Conservation (phyloP, 2,329 filamentous ascomycete genomes). For the Fusarium stilboides region DNA sequence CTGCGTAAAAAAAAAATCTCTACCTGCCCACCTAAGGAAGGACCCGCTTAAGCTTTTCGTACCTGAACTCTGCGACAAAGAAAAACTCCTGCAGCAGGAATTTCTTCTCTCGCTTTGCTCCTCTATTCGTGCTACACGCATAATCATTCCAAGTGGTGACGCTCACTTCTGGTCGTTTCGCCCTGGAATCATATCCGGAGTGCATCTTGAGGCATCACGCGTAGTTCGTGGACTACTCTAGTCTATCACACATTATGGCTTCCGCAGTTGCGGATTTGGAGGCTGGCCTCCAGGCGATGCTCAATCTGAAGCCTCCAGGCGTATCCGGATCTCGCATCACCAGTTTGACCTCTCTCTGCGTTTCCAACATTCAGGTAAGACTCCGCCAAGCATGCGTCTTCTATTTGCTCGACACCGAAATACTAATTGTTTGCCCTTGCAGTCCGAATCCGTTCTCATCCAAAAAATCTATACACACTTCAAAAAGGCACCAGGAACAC, state of each 20-base stretch:
- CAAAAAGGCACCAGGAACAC: constrained; percentile 92
- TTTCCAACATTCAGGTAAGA: constrained; percentile 88
- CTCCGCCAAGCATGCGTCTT: constrained; percentile 6
- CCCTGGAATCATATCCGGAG: constrained; percentile 27
- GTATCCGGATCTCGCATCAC: constrained; percentile 94
- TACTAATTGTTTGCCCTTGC: constrained; percentile 46
- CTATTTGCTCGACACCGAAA: constrained; percentile 14
- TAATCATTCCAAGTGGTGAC: constrained; percentile 26
- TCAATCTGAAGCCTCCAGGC: constrained; percentile 90
- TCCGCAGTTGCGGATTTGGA: constrained; percentile 93
- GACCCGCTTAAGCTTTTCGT: constrained; percentile 43
- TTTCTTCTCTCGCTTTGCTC: constrained; percentile 21
- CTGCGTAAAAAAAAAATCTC: constrained; percentile 47
- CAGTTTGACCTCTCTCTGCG: constrained; percentile 88
- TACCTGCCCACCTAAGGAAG: constrained; percentile 27
- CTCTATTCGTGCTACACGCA: constrained; percentile 40
- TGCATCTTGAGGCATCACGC: constrained; percentile 41
- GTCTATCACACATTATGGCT: constrained; percentile 70
- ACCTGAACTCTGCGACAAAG: constrained; percentile 40
- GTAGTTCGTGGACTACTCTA: constrained; percentile 41
- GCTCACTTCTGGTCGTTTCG: constrained; percentile 29
- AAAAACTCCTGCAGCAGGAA: constrained; percentile 34
- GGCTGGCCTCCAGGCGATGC: constrained; percentile 90
- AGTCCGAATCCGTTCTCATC: constrained; percentile 96
- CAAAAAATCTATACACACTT: constrained; percentile 98